Conservation (phyloP, 1,284 basidiomycete species). For the Hypsizygus ulmarius region DNA sequence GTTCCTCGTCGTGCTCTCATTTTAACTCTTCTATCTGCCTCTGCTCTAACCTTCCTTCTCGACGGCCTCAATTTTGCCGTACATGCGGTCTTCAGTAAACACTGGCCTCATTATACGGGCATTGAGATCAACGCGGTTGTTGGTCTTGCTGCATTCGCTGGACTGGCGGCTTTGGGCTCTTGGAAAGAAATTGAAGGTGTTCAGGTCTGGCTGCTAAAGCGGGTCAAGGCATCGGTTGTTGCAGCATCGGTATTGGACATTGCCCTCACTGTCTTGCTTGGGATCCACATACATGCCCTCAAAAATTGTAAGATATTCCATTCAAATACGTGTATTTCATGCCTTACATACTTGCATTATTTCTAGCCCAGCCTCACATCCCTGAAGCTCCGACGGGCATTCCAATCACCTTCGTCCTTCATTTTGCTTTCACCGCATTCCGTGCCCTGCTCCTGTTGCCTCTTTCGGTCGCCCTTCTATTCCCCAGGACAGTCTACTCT, state of each 20-base stretch:
- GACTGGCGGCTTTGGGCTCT: conserved; percentile 66
- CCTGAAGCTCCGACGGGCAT: conserved; percentile 33
- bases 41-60: conserved; percentile 83
- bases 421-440: conserved; percentile 60
- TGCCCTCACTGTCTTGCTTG: conserved; percentile 53
- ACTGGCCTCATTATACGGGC: conserved; percentile 63
- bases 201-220: conserved; percentile 63
- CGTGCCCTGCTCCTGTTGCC: conserved; percentile 62
- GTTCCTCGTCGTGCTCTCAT: conserved; percentile 73
- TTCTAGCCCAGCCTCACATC: conserved; percentile 29
- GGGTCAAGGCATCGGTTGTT: conserved; percentile 53
- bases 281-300: conserved; percentile 38
- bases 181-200: conserved; percentile 75
- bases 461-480: conserved; percentile 54
- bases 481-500: conserved; percentile 61
- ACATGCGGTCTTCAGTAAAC: conserved; percentile 58
- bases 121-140: conserved; percentile 66
- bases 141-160: conserved; percentile 65
- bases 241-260: conserved; percentile 58
- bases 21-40: conserved; percentile 62
- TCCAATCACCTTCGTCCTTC: conserved; percentile 42
- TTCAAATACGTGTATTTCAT: background rate
- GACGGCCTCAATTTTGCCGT: conserved; percentile 72
- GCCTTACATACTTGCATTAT: background rate
- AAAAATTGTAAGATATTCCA: conserved; percentile 40